phyloP scores from a whole-genome alignment of 495 filamentous ascomycete genomes.

The Neurospora sp. region DNA sequence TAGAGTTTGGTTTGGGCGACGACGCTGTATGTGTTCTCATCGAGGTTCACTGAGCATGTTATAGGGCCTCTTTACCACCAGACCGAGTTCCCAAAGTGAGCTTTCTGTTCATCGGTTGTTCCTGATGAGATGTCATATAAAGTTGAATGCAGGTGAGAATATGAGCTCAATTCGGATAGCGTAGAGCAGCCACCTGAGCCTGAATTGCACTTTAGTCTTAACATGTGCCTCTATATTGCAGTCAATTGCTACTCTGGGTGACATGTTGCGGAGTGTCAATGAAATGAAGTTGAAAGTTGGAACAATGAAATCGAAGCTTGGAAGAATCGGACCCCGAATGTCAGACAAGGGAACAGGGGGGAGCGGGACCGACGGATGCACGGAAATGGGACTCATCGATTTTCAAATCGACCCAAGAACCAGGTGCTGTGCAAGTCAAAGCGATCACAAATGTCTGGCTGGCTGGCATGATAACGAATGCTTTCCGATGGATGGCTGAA shows the following conservation, averaged over 20 bases:
- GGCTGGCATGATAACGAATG: neutral
- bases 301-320: neutral
- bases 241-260: no score
- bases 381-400: neutral
- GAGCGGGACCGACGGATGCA: neutral
- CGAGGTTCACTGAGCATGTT: neutral
- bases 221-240: no score
- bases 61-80: neutral
- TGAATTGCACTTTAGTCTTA: no score
- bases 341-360: neutral
- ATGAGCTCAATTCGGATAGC: neutral
- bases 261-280: no score
- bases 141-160: neutral
- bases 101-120: neutral
- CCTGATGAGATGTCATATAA: neutral
- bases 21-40: neutral
- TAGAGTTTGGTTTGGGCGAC: neutral
- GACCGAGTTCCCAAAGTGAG: neutral
- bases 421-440: neutral
- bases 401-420: neutral
- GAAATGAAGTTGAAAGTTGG: neutral
- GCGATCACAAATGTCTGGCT: neutral
- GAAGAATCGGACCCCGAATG: neutral
- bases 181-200: no score
- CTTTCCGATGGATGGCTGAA: neutral